Evolutionary conservation across 1,284 basidiomycete genomes (phyloP), one percentile per base, ranked within the genome.

Genomic region (Ceratobasidium sp.): DNA sequence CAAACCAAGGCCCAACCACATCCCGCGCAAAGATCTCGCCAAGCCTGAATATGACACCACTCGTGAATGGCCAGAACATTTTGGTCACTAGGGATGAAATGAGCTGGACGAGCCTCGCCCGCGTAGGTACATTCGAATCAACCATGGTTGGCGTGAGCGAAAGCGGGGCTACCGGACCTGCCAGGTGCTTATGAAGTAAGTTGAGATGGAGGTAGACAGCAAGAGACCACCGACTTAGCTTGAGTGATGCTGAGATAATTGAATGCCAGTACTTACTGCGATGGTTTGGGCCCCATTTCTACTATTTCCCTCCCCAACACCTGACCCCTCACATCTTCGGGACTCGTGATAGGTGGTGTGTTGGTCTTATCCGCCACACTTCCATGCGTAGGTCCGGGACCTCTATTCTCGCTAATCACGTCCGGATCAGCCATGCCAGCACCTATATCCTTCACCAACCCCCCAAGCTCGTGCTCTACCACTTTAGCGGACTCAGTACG

Each of bases 11-110:
- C 64, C 90, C 86, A 22, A 98, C 84, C 16, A 95, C 87, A 76
- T 95, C 92, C 81, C 95, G 90, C 22, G 96, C 97, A 80, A 98
- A 96, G 74, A 99, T 95, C 83, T 99, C 97, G 29, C 97, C 97
- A 80, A 98, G 96, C 11, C 97, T 97, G 61, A 98, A 89, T 95
- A 98, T 98, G 79, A 98, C 93, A 34, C 97, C 97, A 80, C 98
- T 98, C 61, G 98, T 88, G 81, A 99, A 99, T 0, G 97, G 97
- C 53, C 98, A 85, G 1, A 96, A 83, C 75, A 99, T 83, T 82
- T 99, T 98, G 84, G 98, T 96, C 48, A 93, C 93, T 74, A 98
- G 81, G 8, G 93, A 90, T 3, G 95, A 93, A 54, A 93, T 80
- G 74, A 98, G 83, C 5, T 94, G 92, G 63, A 87, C 87, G 37